Conservation (phyloP, 148 eudicot genomes). For the Fagopyrum homotropicum region DNA sequence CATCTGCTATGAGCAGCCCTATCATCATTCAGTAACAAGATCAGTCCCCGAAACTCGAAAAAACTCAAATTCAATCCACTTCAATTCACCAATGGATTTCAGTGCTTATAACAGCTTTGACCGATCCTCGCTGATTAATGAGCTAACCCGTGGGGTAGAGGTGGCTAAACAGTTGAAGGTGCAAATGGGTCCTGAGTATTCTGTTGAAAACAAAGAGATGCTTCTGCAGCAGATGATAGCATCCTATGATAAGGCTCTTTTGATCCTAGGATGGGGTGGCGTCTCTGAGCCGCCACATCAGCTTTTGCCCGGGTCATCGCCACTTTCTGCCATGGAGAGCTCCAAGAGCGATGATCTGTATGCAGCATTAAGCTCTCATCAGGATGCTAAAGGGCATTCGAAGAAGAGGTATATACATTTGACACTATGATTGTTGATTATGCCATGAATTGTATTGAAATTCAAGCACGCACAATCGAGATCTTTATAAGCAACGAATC, state of each 20-base stretch:
- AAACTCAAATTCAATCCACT: not conserved
- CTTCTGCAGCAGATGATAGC: conserved; percentile 47
- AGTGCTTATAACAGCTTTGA: conserved; percentile 16
- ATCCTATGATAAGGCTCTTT: conserved; percentile 60
- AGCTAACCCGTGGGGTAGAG: conserved; percentile 62
- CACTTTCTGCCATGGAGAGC: conserved; percentile 48
- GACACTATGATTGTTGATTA: not conserved
- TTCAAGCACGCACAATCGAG: not conserved
- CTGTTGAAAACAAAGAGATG: conserved; percentile 27
- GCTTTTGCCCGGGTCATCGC: conserved; percentile 28
- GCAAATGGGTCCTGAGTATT: conserved; percentile 33
- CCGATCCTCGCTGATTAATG: conserved; percentile 30
- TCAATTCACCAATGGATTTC: conserved; percentile 28
- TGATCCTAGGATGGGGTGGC: conserved; percentile 38
- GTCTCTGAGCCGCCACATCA: conserved; percentile 34
- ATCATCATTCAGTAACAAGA: conserved; percentile 1
- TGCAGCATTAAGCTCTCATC: conserved; percentile 17
- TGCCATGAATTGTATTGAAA: conserved; percentile 2
- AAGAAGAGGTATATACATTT: conserved; percentile 48
- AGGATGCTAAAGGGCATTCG: conserved; percentile 29
- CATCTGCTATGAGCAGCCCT: not conserved
- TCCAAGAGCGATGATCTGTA: conserved; percentile 34
- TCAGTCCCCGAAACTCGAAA: too few relatives aligned
- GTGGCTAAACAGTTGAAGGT: conserved; percentile 49
- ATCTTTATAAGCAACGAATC: not conserved